Conservation (phyloP, 202 grass and related monocot genomes). For the Zoysia matrella region DNA sequence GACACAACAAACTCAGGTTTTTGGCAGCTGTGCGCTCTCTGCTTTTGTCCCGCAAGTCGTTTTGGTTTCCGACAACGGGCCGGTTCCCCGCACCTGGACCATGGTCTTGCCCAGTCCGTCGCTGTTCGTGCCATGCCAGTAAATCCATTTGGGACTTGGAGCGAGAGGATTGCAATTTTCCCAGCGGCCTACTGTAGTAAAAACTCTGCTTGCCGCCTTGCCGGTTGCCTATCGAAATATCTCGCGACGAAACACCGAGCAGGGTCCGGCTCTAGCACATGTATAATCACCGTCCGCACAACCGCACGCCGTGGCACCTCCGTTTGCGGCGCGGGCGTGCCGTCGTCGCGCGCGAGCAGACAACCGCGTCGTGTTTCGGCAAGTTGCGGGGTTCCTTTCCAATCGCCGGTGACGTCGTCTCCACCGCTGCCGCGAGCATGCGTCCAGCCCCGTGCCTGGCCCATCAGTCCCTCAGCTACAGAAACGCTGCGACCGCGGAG, state of each 20-base stretch:
- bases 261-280: no score
- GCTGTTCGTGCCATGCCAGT: neutral
- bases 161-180: no score
- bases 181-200: no score
- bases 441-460: neutral
- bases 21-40: neutral
- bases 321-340: no score
- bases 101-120: no score
- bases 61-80: neutral
- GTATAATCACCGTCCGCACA: no score
- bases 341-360: no score
- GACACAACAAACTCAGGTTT: constrained; percentile 1
- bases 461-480: constrained; percentile 12
- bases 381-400: neutral
- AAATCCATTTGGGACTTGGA: neutral
- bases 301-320: no score
- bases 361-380: constrained; percentile 9
- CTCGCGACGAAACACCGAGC: no score
- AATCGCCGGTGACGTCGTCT: constrained; percentile 35
- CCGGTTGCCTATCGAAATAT: no score
- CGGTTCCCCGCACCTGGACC: neutral
- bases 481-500: constrained; percentile 20
- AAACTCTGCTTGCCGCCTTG: no score
- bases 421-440: neutral
- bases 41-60: neutral